Evolutionary conservation across 345 rosid species (phyloP).

Genomic region (Viola odorata): DNA sequence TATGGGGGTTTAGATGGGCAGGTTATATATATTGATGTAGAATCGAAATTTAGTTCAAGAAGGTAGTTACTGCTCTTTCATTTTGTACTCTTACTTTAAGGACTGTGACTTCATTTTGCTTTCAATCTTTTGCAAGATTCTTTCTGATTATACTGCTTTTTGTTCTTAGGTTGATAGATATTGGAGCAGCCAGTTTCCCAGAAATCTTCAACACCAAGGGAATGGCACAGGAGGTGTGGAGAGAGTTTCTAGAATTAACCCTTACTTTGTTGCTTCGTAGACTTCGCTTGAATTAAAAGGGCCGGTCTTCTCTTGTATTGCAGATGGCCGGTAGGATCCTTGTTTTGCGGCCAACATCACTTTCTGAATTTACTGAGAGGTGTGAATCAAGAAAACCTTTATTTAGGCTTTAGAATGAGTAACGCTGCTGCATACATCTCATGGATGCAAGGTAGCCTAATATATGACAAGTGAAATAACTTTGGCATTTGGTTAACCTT

Average conservation of each 20-base stretch:
- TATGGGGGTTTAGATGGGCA: constrained; percentile 76
- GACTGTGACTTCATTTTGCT: neutral
- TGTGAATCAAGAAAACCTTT: constrained; percentile 14
- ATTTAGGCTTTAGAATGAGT: neutral
- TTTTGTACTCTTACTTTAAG: neutral
- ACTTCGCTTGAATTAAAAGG: constrained; percentile 1
- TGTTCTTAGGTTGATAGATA: constrained; percentile 63
- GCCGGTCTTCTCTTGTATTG: constrained; percentile 7
- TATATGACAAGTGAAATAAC: no score
- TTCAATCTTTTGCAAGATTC: neutral
- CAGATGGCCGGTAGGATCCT: constrained; percentile 91
- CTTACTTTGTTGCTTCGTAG: constrained; percentile 7
- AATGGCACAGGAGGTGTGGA: constrained; percentile 70
- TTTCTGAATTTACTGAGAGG: constrained; percentile 74
- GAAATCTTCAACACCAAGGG: constrained; percentile 62
- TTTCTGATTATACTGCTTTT: neutral
- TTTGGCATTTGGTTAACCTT: no score
- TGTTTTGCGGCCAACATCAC: constrained; percentile 65
- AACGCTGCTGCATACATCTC: neutral
- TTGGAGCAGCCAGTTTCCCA: constrained; percentile 71
- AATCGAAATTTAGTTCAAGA: constrained; percentile 77
- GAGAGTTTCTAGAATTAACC: neutral
- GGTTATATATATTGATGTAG: constrained; percentile 69
- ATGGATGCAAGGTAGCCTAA: neutral
- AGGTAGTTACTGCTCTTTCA: constrained; percentile 36